These are phyloP conservation scores for Bryopsis sp. DNA, from an alignment of 139 green algal genomes.

Conservation along the genomic window DNA sequence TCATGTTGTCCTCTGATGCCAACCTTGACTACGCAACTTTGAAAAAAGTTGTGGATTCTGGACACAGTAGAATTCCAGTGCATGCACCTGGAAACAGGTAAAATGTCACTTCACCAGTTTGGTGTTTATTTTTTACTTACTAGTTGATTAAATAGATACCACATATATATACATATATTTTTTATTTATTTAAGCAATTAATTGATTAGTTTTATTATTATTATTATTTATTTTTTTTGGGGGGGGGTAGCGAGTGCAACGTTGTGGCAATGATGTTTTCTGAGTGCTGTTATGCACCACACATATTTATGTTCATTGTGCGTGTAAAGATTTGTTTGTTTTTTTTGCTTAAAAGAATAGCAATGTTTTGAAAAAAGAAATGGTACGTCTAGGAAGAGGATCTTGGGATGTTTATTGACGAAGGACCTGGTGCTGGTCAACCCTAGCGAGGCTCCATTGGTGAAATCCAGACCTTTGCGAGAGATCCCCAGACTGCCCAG, in stretches of 20 bases:
- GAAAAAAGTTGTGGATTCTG: slow-evolving; percentile 51
- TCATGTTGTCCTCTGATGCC: slow-evolving; percentile 58
- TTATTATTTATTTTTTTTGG: too few species aligned
- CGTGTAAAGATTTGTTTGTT: too few species aligned
- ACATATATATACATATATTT: too few species aligned
- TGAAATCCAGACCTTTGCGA: slow-evolving; percentile 8
- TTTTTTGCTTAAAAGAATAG: too few species aligned
- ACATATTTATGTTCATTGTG: too few species aligned
- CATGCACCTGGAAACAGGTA: slow-evolving; percentile 41
- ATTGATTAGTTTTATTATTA: too few species aligned
- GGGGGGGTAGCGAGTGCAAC: too few species aligned
- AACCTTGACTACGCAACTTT: slow-evolving; percentile 49
- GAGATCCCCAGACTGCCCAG: slow-evolving; percentile 20
- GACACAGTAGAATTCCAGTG: slow-evolving; percentile 77
- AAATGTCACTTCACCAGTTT: neutral
- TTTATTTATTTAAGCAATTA: too few species aligned
- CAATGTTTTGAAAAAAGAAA: too few species aligned
- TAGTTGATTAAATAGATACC: too few species aligned
- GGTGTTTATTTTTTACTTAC: slow-evolving; percentile 6
- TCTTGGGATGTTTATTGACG: slow-evolving; percentile 70
- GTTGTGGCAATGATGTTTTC: too few species aligned
- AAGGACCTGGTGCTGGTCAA: slow-evolving; percentile 68
- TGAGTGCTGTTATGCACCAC: too few species aligned
- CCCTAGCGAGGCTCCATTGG: neutral
- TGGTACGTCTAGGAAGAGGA: slow-evolving; percentile 28